Evolutionary conservation across 495 filamentous ascomycete genomes (phyloP), one percentile per base, ranked within the genome.

Genomic region (Extremus antarcticus): DNA sequence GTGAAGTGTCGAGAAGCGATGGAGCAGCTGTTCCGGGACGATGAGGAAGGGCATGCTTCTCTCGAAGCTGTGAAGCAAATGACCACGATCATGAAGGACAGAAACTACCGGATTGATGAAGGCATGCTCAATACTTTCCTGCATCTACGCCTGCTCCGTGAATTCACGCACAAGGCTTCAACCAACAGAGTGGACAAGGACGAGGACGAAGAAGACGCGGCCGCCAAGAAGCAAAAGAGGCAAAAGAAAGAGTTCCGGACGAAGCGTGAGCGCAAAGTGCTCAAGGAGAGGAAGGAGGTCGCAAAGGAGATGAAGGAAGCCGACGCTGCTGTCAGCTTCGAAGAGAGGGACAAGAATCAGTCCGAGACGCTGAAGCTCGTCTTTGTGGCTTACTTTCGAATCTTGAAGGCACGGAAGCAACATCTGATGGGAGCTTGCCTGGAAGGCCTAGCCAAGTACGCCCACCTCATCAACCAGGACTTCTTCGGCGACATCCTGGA

Each of bases 401-500:
- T 97, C 47, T 71, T 98, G 20, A 96, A 96, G 71, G 74, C 81
- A 47, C 81, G 88, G 25, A 79, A 81, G 9, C 78, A 79, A 17
- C 76, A 81, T 51, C 78, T 98, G 11, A 96, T 96, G 88, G 92
- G 91, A 7, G 88, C 90, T 29, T 90, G 95, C 0, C 74, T 92
- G 3, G 89, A 98, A 68, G 92, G 92, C 47, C 73, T 98, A 24
- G 90, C 90, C 47, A 84, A 83, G 67, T 97, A 95, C 68, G 83
- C 90, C 17, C 92, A 95, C 66, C 74, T 98, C 17, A 96, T 98
- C 74, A 98, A 98, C 72, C 86, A 96, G 64, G 84, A 97, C 65
- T 95, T 97, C 74, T 98, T 98, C 67, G 92, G 92, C 20, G 92
- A 96, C 67, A 73, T 98, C 35, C 81, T 98, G 19, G 94, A 96